A percentile compares a stretch with the other conserved stretches of the same genome.
phyloP scores from a whole-genome alignment of 495 filamentous ascomycete species.

The Hyaloscypha bicolor region DNA sequence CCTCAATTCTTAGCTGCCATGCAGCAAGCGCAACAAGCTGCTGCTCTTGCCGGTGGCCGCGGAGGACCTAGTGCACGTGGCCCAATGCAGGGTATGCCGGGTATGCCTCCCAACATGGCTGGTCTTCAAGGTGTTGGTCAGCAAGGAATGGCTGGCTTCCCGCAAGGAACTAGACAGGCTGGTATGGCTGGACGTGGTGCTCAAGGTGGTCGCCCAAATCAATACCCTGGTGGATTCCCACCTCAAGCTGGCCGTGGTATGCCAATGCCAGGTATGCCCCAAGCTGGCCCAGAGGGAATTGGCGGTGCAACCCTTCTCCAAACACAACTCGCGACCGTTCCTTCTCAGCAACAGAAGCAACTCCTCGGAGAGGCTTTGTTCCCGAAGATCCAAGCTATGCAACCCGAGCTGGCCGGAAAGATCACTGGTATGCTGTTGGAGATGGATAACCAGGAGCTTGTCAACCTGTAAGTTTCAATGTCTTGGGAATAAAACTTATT shows the following conservation, averaged over 20 bases:
- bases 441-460: slow-evolving; percentile 94
- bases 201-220: slow-evolving; percentile 46
- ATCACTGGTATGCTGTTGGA: slow-evolving; percentile 99
- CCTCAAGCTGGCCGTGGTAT: slow-evolving; percentile 39
- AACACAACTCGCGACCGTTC: slow-evolving; percentile 45
- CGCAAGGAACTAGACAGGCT: slow-evolving; percentile 48
- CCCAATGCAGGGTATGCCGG: slow-evolving; percentile 72
- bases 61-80: slow-evolving; percentile 74
- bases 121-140: slow-evolving; percentile 45
- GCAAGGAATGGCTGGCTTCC: slow-evolving; percentile 67
- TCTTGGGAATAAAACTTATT: not conserved
- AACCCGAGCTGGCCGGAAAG: slow-evolving; percentile 96
- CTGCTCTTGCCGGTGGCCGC: slow-evolving; percentile 67
- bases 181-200: slow-evolving; percentile 42
- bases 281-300: slow-evolving; percentile 30
- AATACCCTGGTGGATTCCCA: slow-evolving; percentile 46
- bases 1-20: slow-evolving; percentile 63
- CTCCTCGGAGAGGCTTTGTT: slow-evolving; percentile 96
- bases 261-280: slow-evolving; percentile 37
- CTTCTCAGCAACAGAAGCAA: slow-evolving; percentile 83
- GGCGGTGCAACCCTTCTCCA: slow-evolving; percentile 48
- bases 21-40: slow-evolving; percentile 65
- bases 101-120: slow-evolving; percentile 65
- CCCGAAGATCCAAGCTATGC: slow-evolving; percentile 92
- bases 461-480: slow-evolving; percentile 84